Base-by-base conservation (phyloP, 352 stramenopile genomes). In the Phytophthora constricta region DNA sequence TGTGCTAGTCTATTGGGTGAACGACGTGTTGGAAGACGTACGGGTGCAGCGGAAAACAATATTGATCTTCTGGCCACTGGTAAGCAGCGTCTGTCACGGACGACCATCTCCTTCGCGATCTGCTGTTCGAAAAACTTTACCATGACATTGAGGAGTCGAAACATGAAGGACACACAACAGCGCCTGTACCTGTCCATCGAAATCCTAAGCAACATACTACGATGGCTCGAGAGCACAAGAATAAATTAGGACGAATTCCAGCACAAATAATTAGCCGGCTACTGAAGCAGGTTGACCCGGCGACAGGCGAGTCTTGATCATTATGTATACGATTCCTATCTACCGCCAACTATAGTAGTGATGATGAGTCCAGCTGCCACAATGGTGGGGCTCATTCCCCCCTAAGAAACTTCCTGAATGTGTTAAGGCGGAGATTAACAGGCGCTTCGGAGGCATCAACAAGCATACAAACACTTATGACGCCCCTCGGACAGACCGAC, bases 321-420 rank as follows among this genome's bases (percentile, higher is more conserved):
- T 31, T 61, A 16, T 61, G 53, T n/a, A 61, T 61, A 39, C 26
- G 39, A 10, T 51, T 31, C 20, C n/a, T 61, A 13, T 43, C 53
- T 2, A 52, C 28, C 0, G 25, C 14, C 31, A 25, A 26, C 4
- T 61, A n/a, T 1, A 20, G 7, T 5, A 48, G 17, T 10, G 31
- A 11, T 13, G 31, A 11, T 11, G 31, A 37, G 0, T 27, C 25
- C 19, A 51, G 7, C 13, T 37, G 53, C 20, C 7, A 0, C 7
- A 37, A 11, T 11, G 53, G 22, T 26, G 39, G 20, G 11, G 53
- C 16, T 23, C 53, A 61, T 20, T 51, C 51, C 41, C 51, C 27
- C 53, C 53, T 1, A 31, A 51, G 31, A 37, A 1, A 13, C 13
- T 37, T 13, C 31, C 31, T 37, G 31, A 37, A 7, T 37, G 31